These are phyloP conservation scores for Colletotrichum paranaense DNA, from an alignment of 2,329 filamentous ascomycete genomes.

Conservation along the genomic window DNA sequence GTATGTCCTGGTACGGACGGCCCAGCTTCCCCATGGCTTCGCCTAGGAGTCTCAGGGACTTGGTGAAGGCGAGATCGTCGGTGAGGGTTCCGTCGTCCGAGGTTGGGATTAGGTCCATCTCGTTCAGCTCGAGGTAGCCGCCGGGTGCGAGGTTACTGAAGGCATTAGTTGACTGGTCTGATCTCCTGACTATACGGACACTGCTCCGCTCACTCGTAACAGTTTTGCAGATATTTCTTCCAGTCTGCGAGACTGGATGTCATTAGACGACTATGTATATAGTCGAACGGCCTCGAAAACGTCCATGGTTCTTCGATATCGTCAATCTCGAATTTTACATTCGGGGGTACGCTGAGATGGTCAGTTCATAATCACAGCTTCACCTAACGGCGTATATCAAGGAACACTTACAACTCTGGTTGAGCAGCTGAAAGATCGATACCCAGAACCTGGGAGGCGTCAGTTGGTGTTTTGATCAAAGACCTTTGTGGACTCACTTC, in stretches of 20 bases:
- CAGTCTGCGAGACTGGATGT: conserved; percentile 41
- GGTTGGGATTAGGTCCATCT: conserved; percentile 44
- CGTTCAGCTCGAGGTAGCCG: conserved; percentile 51
- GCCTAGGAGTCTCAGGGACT: conserved; percentile 43
- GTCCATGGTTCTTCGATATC: conserved; percentile 47
- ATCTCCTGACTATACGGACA: no score
- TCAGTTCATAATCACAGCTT: neutral
- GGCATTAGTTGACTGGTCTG: no score
- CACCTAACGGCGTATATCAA: no score
- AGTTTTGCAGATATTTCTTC: conserved; percentile 37
- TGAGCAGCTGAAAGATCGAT: conserved; percentile 47
- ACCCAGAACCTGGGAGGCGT: conserved; percentile 35
- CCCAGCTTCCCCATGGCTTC: conserved; percentile 44
- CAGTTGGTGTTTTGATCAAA: neutral
- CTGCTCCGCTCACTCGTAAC: conserved; percentile 30
- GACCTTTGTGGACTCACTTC: conserved; percentile 3
- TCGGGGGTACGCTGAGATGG: conserved; percentile 42
- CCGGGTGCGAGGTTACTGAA: conserved; percentile 41
- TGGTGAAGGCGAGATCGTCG: conserved; percentile 40
- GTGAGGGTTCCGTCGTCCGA: conserved; percentile 45
- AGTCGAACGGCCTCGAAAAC: conserved; percentile 45
- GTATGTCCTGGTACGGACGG: conserved; percentile 48
- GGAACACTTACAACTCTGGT: conserved; percentile 54
- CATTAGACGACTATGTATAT: conserved; percentile 46
- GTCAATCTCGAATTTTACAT: conserved; percentile 55